Evolutionary conservation across 2,329 filamentous ascomycete species (phyloP).

Genomic region (Penicillium concentricum): DNA sequence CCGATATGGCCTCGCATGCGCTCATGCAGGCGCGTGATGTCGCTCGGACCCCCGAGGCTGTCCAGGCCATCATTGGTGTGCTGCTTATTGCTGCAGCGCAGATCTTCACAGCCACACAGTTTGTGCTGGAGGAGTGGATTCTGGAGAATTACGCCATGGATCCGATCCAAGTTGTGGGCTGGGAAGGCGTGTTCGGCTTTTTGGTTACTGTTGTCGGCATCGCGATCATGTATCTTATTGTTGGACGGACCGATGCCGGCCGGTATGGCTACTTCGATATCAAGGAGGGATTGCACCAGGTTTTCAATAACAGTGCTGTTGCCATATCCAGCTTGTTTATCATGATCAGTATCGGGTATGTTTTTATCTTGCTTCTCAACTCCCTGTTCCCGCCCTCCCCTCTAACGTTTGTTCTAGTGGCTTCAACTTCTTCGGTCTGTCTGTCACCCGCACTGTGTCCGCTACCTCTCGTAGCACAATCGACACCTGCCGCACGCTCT

Average conservation of each 20-base stretch:
- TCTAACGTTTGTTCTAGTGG: slow-evolving; percentile 55
- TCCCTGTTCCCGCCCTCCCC: neutral
- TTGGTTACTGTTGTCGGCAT: slow-evolving; percentile 74
- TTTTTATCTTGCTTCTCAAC: slow-evolving; percentile 15
- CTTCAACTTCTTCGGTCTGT: slow-evolving; percentile 98
- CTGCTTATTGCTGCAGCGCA: slow-evolving; percentile 90
- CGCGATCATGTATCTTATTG: slow-evolving; percentile 71
- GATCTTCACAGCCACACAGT: slow-evolving; percentile 95
- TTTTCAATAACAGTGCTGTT: slow-evolving; percentile 69
- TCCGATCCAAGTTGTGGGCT: slow-evolving; percentile 88
- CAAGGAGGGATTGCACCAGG: slow-evolving; percentile 77
- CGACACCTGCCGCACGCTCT: slow-evolving; percentile 93
- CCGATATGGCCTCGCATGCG: slow-evolving; percentile 37
- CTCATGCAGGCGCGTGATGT: slow-evolving; percentile 44
- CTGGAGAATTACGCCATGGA: slow-evolving; percentile 76
- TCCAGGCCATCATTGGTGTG: slow-evolving; percentile 76
- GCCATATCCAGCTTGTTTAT: slow-evolving; percentile 79
- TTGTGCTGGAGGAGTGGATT: slow-evolving; percentile 93
- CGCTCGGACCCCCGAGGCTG: slow-evolving; percentile 54
- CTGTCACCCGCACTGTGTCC: slow-evolving; percentile 83
- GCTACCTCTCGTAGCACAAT: slow-evolving; percentile 94
- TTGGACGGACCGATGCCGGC: slow-evolving; percentile 74
- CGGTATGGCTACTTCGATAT: slow-evolving; percentile 86
- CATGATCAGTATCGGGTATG: slow-evolving; percentile 96
- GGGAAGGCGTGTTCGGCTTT: slow-evolving; percentile 94